These are phyloP conservation scores for Trypanosoma lewisi DNA, from an alignment of 208 protist species.

Conservation along the genomic window DNA sequence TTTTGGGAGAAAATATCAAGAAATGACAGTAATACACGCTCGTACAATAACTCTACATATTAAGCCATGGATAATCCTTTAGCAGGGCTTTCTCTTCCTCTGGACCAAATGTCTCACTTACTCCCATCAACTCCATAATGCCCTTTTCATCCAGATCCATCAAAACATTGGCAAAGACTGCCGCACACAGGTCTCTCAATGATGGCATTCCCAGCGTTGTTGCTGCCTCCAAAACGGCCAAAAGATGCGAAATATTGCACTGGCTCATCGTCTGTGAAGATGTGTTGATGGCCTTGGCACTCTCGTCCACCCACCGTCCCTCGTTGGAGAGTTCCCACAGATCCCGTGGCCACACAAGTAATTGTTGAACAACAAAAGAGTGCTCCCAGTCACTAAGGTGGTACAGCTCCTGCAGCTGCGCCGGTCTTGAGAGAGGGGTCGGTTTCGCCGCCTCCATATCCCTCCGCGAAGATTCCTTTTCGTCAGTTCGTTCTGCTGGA, in stretches of 20 bases:
- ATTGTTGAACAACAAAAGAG: constrained; percentile 42
- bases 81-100: constrained; percentile 36
- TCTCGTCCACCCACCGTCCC: constrained; percentile 52
- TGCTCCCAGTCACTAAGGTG: constrained; percentile 56
- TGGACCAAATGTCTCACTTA: constrained; percentile 32
- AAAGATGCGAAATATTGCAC: constrained; percentile 32
- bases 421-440: constrained; percentile 31
- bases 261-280: constrained; percentile 23
- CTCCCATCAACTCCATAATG: constrained; percentile 31
- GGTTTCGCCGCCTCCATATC: constrained; percentile 2
- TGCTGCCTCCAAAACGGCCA: constrained; percentile 49
- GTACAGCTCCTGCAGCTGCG: constrained; percentile 54
- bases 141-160: constrained; percentile 41
- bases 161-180: constrained; percentile 58
- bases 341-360: constrained; percentile 30
- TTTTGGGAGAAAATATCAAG: constrained; percentile 1
- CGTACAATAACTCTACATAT: too few species aligned
- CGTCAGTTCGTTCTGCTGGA: background rate
- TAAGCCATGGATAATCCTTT: constrained; percentile 32
- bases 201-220: constrained; percentile 41
- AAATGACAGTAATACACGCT: too few species aligned
- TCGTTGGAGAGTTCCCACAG: constrained; percentile 23
- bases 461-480: background rate
- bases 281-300: constrained; percentile 10
- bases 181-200: constrained; percentile 46